Conservation (phyloP, 257 asterid species). For the Asclepias syriaca region DNA sequence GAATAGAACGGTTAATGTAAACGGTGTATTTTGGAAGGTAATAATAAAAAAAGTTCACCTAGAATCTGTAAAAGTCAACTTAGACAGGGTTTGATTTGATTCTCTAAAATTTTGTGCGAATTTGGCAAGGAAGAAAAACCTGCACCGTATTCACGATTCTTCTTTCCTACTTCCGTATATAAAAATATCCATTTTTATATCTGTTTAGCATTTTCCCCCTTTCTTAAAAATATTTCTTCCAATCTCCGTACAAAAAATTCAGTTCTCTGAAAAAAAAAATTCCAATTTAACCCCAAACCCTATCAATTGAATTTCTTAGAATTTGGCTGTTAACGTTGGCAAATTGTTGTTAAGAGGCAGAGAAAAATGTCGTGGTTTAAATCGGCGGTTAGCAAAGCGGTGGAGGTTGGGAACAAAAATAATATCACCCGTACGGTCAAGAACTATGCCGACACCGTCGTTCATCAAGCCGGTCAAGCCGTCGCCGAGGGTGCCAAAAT, state of each 20-base stretch:
- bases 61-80: background rate
- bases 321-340: background rate
- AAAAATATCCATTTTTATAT: background rate
- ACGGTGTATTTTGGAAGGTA: too few species aligned
- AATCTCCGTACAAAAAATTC: background rate
- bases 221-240: background rate
- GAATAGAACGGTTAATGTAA: too few species aligned
- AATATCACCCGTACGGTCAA: slow-evolving; percentile 86
- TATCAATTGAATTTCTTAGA: background rate
- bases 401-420: slow-evolving; percentile 90
- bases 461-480: slow-evolving; percentile 97
- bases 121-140: background rate
- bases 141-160: slow-evolving; percentile 11
- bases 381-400: slow-evolving; percentile 95
- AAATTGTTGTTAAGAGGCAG: slow-evolving; percentile 2
- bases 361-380: slow-evolving; percentile 80
- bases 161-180: background rate
- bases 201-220: too few species aligned
- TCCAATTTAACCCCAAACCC: slow-evolving; percentile 3
- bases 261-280: background rate
- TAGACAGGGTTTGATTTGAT: background rate
- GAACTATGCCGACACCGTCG: slow-evolving; percentile 85
- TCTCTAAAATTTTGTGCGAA: background rate
- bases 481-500: slow-evolving; percentile 92
- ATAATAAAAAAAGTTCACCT: too few species aligned